These are phyloP conservation scores for Leishmania guyanensis DNA, from an alignment of 208 protist species.

Conservation along the genomic window DNA sequence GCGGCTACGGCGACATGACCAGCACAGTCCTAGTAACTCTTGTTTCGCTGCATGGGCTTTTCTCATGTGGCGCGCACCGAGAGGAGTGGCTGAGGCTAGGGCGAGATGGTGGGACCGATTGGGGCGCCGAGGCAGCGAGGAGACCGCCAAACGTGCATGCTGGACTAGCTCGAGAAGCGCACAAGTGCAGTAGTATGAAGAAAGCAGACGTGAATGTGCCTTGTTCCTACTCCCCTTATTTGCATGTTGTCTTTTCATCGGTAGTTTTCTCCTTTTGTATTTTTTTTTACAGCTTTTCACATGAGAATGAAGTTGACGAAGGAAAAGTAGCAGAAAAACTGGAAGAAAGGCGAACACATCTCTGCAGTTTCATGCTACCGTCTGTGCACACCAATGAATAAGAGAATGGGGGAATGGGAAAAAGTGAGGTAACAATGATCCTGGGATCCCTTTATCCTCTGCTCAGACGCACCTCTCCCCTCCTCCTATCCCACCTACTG, in stretches of 20 bases:
- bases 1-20: not conserved
- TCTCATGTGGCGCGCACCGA: not conserved
- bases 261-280: not conserved
- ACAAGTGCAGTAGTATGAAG: not conserved
- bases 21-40: not conserved
- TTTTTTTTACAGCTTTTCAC: not conserved
- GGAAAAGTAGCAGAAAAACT: not conserved
- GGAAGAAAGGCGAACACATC: not conserved
- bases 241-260: not conserved
- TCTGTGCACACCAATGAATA: not conserved
- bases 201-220: not conserved
- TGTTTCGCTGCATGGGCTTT: no score
- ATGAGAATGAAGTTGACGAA: not conserved
- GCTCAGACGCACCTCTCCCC: not conserved
- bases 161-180: not conserved
- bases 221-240: not conserved
- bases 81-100: not conserved
- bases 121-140: not conserved
- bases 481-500: not conserved
- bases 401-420: not conserved
- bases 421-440: not conserved
- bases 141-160: not conserved
- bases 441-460: not conserved
- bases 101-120: not conserved
- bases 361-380: not conserved